Percentiles rank a stretch among this genome's conserved stretches.
Evolutionary conservation across 116 monocot genomes (phyloP).

Genomic region (Thalassia testudinum): DNA sequence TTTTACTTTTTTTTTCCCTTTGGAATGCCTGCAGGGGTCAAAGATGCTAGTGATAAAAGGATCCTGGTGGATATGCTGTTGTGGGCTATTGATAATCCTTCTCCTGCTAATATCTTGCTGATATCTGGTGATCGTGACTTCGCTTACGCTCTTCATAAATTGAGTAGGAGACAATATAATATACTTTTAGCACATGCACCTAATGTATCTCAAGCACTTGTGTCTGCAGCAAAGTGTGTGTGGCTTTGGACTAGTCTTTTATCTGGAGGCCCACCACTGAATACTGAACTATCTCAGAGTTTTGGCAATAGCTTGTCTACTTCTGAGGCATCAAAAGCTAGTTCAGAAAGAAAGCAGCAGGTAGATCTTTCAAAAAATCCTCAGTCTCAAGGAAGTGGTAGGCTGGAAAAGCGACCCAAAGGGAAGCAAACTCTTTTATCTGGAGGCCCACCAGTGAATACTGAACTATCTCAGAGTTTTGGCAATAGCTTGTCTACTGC

Average conservation of each 20-base stretch:
- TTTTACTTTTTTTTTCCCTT: too few species aligned
- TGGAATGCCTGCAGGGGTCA: conserved; percentile 76
- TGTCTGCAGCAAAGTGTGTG: conserved; percentile 65
- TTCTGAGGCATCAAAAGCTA: too few species aligned
- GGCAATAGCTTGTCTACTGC: too few species aligned
- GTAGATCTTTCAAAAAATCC: not conserved
- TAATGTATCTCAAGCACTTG: conserved; percentile 55
- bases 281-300: too few species aligned
- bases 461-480: too few species aligned
- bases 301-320: too few species aligned
- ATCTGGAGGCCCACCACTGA: conserved; percentile 29
- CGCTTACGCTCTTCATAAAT: conserved; percentile 80
- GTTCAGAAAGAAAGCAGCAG: too few species aligned
- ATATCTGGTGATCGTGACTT: conserved; percentile 93
- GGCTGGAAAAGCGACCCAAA: not conserved
- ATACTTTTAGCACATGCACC: conserved; percentile 66
- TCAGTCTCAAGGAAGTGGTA: not conserved
- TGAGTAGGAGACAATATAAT: conserved; percentile 72
- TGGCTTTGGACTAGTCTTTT: conserved; percentile 68
- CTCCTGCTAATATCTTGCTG: conserved; percentile 74
- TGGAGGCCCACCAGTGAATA: conserved; percentile 30
- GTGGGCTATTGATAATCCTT: conserved; percentile 84
- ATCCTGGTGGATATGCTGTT: conserved; percentile 88
- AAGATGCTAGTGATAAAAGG: conserved; percentile 92
- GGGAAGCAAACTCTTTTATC: conserved; percentile 17